Evolutionary conservation across 2,329 filamentous ascomycete genomes (phyloP), one percentile per base, ranked within the genome.

Genomic region (Botrytis galanthina): DNA sequence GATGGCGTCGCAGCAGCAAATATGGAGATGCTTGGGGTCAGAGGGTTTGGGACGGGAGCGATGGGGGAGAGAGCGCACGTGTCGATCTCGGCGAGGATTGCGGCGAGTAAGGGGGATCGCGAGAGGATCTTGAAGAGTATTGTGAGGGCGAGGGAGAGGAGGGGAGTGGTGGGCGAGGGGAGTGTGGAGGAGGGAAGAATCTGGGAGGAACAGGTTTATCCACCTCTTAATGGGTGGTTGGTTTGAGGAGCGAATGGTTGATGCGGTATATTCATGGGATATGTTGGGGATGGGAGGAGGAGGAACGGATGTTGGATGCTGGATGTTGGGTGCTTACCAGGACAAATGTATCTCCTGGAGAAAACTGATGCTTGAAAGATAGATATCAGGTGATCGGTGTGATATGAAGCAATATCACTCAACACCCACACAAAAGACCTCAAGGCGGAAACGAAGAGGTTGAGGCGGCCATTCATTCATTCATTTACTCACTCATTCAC

Each of bases 171-270:
- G 3, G 26, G 37, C 4, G 48, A 29, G 1, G 37, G 5, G 26
- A 4, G 35, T 4, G 8, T 9, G 3, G 20, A 29, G 37, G 61
- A 44, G 8, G n/a, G 66, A 3, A 32, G 37, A 3, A n/a, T 69
- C 1, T 69, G 48, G 66, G 66, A 69, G 48, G 66, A 69, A 57
- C 66, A 69, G 37, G 37, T 69, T 32, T 69, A 69, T 32, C 66
- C 66, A 2, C 66, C 66, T 22, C 12, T 69, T 18, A 14, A 12
- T 20, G 66, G 48, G 37, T 42, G 48, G 48, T 69, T 69, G 37
- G 48, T 69, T 44, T 69, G 66, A 69, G 18, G 42, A 9, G 12
- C 18, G 48, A 54, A 7, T 10, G 26, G 2, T 2, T 62, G 61
- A 9, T n/a, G 26, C 10, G 61, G 37, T 29, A 29, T 3, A 29